These are phyloP conservation scores for Crithidia thermophila DNA, from an alignment of 208 protist genomes.

Conservation along the genomic window DNA sequence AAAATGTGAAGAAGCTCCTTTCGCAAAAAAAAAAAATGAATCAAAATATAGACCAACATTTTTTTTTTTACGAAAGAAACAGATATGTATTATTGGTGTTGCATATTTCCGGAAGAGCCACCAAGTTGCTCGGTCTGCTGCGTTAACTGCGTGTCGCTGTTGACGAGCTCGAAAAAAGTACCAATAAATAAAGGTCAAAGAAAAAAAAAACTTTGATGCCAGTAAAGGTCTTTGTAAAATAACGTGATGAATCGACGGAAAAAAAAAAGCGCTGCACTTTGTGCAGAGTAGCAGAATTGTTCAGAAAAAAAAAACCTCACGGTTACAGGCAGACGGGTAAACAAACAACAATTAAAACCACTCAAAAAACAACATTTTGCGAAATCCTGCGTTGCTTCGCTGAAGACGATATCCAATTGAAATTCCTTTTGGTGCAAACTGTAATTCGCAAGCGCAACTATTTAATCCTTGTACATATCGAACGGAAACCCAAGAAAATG, in stretches of 20 bases:
- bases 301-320: constrained; percentile 5
- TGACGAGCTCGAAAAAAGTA: no score
- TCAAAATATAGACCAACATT: no score
- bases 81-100: no score
- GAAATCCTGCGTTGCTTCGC: neutral
- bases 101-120: no score
- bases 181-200: no score
- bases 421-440: neutral
- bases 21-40: no score
- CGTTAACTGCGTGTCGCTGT: no score
- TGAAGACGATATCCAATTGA: constrained; percentile 12
- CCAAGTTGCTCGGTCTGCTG: no score
- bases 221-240: no score
- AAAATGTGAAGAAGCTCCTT: no score
- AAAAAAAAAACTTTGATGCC: no score
- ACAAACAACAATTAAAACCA: neutral
- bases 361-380: constrained; percentile 4
- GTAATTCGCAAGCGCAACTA: constrained; percentile 12
- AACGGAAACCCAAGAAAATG: constrained; percentile 14
- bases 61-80: no score
- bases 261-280: neutral
- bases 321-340: neutral
- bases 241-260: neutral
- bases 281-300: neutral
- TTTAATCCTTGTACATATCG: constrained; percentile 18